Evolutionary conservation across 2,329 filamentous ascomycete genomes (phyloP).

Genomic region (Orbilia brochopaga): DNA sequence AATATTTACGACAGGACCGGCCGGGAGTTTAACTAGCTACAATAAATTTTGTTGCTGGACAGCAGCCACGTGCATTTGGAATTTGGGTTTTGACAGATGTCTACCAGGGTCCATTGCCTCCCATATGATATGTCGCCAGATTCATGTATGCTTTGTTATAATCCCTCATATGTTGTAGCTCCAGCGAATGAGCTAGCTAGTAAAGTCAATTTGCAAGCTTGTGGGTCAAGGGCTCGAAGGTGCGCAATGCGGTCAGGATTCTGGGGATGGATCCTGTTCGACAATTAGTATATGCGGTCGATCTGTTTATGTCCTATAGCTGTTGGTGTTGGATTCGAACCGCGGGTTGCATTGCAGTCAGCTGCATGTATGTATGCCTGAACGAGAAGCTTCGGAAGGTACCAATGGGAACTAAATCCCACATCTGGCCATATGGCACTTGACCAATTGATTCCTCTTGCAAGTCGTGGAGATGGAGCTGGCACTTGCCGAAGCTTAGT

Average conservation of each 20-base stretch:
- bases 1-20: background rate
- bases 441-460: too few relatives aligned
- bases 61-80: background rate
- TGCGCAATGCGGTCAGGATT: background rate
- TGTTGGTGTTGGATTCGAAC: constrained; percentile 5
- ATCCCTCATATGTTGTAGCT: too few relatives aligned
- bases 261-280: constrained; percentile 5
- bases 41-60: too few relatives aligned
- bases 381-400: background rate
- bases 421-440: too few relatives aligned
- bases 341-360: background rate
- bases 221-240: background rate
- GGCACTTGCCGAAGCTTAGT: too few relatives aligned
- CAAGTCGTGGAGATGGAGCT: too few relatives aligned
- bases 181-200: too few relatives aligned
- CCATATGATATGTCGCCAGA: too few relatives aligned
- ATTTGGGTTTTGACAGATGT: background rate
- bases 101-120: too few relatives aligned
- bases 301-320: constrained; percentile 1
- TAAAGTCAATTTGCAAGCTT: too few relatives aligned
- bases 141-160: too few relatives aligned
- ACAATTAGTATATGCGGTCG: constrained; percentile 3
- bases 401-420: background rate
- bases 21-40: background rate
- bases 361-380: background rate